phyloP scores from a whole-genome alignment of 1,284 basidiomycete species.

The Trichosporon asahii region DNA sequence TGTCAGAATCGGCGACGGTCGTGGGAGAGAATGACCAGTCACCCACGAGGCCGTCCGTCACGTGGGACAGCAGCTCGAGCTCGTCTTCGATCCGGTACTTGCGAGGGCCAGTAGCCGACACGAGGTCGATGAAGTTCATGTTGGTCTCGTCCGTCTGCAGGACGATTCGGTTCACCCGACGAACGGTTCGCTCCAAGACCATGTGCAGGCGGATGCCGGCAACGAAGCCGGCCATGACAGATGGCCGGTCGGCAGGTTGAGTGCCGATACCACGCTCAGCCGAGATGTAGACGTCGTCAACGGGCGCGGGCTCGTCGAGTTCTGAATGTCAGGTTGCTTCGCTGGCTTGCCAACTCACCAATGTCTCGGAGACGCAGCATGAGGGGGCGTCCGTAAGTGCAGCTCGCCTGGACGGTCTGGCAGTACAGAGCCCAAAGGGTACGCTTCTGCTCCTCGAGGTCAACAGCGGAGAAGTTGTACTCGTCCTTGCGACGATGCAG shows the following conservation, averaged over 20 bases:
- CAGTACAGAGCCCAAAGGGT: constrained; percentile 41
- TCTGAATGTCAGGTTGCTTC: constrained; percentile 9
- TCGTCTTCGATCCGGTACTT: constrained; percentile 28
- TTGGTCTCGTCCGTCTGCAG: constrained; percentile 16
- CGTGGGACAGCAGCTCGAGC: constrained; percentile 29
- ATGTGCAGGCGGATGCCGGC: constrained; percentile 35
- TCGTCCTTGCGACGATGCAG: constrained; percentile 35
- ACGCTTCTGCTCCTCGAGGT: constrained; percentile 36
- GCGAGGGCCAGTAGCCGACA: constrained; percentile 17
- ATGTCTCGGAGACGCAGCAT: constrained; percentile 34
- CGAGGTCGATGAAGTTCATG: constrained; percentile 26
- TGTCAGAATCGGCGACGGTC: constrained; percentile 35
- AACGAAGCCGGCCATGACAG: constrained; percentile 38
- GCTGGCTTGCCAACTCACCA: too few species aligned
- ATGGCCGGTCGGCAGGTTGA: constrained; percentile 33
- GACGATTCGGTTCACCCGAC: constrained; percentile 29
- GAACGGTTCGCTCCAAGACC: constrained; percentile 34
- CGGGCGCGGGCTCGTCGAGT: constrained; percentile 34
- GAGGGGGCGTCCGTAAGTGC: constrained; percentile 36
- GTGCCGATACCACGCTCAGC: constrained; percentile 32
- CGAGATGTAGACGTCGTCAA: constrained; percentile 37
- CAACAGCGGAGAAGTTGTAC: constrained; percentile 34
- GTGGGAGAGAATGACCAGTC: constrained; percentile 37
- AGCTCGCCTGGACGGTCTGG: constrained; percentile 36
- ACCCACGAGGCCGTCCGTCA: constrained; percentile 33